Conservation (phyloP, 1,284 basidiomycete genomes). For the Apiotrichum domesticum region DNA sequence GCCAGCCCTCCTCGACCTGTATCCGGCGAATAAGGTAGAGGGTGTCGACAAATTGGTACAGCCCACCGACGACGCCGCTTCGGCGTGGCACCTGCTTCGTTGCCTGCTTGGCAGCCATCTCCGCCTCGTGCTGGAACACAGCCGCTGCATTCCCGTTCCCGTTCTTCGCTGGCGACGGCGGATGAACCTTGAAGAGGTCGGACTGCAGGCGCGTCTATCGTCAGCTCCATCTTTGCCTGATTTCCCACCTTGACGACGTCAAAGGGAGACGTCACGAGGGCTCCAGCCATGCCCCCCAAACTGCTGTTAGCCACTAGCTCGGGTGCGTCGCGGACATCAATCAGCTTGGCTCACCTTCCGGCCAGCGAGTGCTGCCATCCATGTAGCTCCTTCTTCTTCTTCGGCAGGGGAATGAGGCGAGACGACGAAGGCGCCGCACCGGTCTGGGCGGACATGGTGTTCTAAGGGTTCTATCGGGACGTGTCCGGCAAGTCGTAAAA, state of each 20-base stretch:
- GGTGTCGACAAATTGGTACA: constrained; percentile 95
- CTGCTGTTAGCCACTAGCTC: constrained; percentile 48
- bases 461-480: constrained; percentile 49
- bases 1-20: constrained; percentile 79
- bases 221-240: not conserved
- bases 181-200: constrained; percentile 58
- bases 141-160: constrained; percentile 11
- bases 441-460: constrained; percentile 49
- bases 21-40: constrained; percentile 82
- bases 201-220: constrained; percentile 79
- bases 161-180: not conserved
- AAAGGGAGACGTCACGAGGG: constrained; percentile 92
- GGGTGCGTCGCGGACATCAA: not conserved
- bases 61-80: constrained; percentile 53
- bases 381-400: constrained; percentile 52
- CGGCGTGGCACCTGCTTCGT: constrained; percentile 19
- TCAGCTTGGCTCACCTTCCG: constrained; percentile 62
- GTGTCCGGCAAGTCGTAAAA: constrained; percentile 78
- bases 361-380: constrained; percentile 80
- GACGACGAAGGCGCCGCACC: constrained; percentile 50
- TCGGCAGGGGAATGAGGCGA: constrained; percentile 36
- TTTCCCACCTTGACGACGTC: constrained; percentile 77
- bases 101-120: not conserved
- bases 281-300: constrained; percentile 96
- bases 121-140: constrained; percentile 12